Base-by-base conservation (phyloP, 805 yeast genomes). In the Yarrowia deformans region DNA sequence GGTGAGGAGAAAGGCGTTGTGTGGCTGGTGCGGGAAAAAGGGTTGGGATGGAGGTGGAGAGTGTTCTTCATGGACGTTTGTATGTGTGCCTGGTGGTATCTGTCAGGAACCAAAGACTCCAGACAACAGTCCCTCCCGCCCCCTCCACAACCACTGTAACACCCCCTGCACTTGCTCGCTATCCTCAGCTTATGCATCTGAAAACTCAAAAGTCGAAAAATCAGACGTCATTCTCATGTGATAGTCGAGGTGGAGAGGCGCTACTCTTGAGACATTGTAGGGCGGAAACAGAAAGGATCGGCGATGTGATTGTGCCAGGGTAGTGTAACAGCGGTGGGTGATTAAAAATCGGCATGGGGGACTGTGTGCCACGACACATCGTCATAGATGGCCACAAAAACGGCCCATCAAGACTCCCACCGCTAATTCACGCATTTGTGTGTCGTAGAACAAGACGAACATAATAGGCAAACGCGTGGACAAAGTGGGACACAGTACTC, bases 201-300 rank as follows among this genome's bases (percentile, higher is more conserved):
- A 3, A 14, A 54, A 54, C 60, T 54, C 60, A 39, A 56, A 56
- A 56, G 37, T n/a, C 42, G 46, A 23, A 56, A 56, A 56, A 42
- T 56, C 63, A 56, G 63, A 56, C 63, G 48, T 40, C 63, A 55
- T 56, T 56, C 63, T 56, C 63, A 56, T 56, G 63, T 56, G 63
- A 56, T 56, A 56, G 48, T 42, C 42, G 48, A 56, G 60, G 60
- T 54, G 60, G 60, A 54, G 60, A 54, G 60, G 60, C 60, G 45
- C 60, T 54, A 54, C 45, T 23, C 60, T 19, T 54, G 60, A 54
- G 60, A 54, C 60, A 54, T 9, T 34, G 55, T 32, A 18, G 19
- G 29, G 16, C 6, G 35, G 29, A 52, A 8, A 54, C 35, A 54
- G n/a, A 35, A 13, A 12, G 14, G 58, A 54, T 54, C 45, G 60